Evolutionary conservation across 257 asterid genomes (phyloP), one percentile per base, ranked within the genome.

Genomic region (Oldenlandia corymbosa): DNA sequence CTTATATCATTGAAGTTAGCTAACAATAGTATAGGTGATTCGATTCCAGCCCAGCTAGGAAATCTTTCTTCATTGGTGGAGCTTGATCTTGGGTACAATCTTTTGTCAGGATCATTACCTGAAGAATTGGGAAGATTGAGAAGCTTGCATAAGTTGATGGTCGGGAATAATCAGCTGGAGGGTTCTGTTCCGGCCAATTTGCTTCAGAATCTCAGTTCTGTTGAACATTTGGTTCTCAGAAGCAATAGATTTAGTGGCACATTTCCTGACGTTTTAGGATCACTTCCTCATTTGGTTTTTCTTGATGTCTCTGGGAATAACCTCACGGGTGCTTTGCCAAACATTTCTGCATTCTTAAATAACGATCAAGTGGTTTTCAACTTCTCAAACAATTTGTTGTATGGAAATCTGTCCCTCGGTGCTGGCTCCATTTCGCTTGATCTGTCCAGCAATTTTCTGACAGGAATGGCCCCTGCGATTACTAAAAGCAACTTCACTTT

Each of bases 241-340:
- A 13, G 64, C 52, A 81, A 81, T 67, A 6, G 45, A 16, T 79
- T 85, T 65, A 45, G 5, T 23, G 86, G 80, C 41, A 11, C 36
- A 24, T 64, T 85, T 55, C 94, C 85, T 13, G 68, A 64, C 42
- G 62, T 48, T 45, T 50, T 80, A 28, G 64, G 79, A 84, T 60
- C 76, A 24, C 65, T 76, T 72, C 37, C 81, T 4, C 67, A 52
- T 12, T 70, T 84, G 71, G 61, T 47, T 51, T 17, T 45, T 71
- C 69, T 88, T 17, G 95, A 88, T 71, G 72, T 80, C 23, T 84
- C 95, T 18, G 56, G 71, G 55, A 88, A 88, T 74, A 78, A 75
- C 48, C 80, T 88, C 76, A 76, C 88, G 2, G 88, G 95, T 63
- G 42, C 26, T 30, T 37, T 84, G 3, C 83, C 85, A 17, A 69